A percentile compares a stretch with the other conserved stretches of the same genome.
Evolutionary conservation across 1,284 basidiomycete genomes (phyloP).

Genomic region (Marasmius fiardii): DNA sequence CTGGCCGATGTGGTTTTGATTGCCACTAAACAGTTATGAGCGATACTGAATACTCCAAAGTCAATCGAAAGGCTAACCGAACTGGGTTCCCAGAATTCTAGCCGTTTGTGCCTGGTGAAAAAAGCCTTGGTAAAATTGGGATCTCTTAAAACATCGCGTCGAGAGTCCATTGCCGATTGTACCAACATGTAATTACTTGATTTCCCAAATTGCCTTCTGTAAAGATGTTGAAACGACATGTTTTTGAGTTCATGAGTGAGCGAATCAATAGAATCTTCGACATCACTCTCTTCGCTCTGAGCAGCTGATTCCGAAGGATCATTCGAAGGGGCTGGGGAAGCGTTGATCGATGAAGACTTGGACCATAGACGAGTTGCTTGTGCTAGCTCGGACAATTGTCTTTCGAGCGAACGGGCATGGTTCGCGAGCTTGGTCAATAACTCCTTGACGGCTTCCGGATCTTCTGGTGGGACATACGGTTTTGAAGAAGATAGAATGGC

Average conservation of each 20-base stretch:
- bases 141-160: background rate
- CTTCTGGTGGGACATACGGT: conserved; percentile 8
- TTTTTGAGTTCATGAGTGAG: background rate
- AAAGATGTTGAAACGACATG: background rate
- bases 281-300: background rate
- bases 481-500: conserved; percentile 5
- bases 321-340: background rate
- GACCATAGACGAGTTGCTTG: background rate
- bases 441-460: conserved; percentile 2
- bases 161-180: conserved; percentile 6
- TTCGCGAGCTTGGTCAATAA: conserved; percentile 9
- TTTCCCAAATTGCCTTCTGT: conserved; percentile 3
- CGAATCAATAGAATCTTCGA: background rate
- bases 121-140: background rate
- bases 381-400: background rate
- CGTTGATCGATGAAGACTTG: background rate
- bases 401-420: conserved; percentile 4
- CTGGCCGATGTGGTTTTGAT: background rate
- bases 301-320: background rate
- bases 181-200: conserved; percentile 8
- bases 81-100: conserved; percentile 7
- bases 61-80: no score
- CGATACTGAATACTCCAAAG: no score
- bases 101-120: background rate
- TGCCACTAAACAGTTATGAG: conserved; percentile 11